These are phyloP conservation scores for Chalciporus sphaerocephalus DNA, from an alignment of 768 basidiomycete species.

Conservation along the genomic window DNA sequence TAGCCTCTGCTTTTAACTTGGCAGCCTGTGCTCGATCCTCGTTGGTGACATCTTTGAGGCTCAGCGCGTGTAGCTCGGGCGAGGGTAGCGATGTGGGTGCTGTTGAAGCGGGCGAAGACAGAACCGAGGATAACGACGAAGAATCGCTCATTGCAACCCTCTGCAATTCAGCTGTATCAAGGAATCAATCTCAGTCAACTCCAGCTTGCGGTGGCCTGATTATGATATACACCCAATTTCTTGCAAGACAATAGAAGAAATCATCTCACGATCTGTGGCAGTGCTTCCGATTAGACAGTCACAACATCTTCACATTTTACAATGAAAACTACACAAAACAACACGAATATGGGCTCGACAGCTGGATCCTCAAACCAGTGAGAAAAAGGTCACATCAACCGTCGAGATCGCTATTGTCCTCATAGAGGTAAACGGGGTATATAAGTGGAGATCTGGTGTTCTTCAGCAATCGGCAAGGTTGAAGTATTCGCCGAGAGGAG, in stretches of 20 bases:
- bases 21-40: constrained; percentile 65
- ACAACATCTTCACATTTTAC: not conserved
- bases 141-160: constrained; percentile 21
- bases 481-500: constrained; percentile 59
- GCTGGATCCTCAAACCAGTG: not conserved
- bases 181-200: not conserved
- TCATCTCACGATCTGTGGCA: constrained; percentile 32
- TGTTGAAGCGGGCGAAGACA: constrained; percentile 47
- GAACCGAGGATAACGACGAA: constrained; percentile 25
- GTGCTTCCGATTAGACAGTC: constrained; percentile 5
- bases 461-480: constrained; percentile 46
- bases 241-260: constrained; percentile 9
- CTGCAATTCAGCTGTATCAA: constrained; percentile 3
- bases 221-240: constrained; percentile 1
- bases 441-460: not conserved
- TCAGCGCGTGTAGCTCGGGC: constrained; percentile 51
- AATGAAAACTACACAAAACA: constrained; percentile 2
- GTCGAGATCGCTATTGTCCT: not conserved
- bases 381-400: not conserved
- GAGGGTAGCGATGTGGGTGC: constrained; percentile 56
- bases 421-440: not conserved
- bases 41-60: constrained; percentile 58
- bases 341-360: not conserved
- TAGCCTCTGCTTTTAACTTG: constrained; percentile 78
- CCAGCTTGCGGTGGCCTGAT: not conserved